Conservation (phyloP, 495 filamentous ascomycete genomes). For the Annulohypoxylon maeteangense region DNA sequence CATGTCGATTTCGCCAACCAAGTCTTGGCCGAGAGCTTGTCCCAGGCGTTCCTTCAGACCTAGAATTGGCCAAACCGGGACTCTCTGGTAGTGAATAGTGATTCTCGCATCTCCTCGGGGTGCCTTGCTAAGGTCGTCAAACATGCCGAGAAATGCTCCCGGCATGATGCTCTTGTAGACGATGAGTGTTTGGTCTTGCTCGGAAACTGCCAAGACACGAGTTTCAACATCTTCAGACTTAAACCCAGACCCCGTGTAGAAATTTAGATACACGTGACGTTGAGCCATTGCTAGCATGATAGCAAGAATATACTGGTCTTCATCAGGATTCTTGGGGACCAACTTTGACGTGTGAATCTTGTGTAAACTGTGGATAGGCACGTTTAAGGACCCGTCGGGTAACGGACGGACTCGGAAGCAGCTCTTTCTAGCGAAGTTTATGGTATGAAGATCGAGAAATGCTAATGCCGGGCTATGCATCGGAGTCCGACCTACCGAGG, state of each 20-base stretch:
- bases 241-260: slow-evolving; percentile 25
- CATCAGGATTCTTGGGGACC: slow-evolving; percentile 51
- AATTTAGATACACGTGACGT: slow-evolving; percentile 51
- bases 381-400: slow-evolving; percentile 46
- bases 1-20: slow-evolving; percentile 52
- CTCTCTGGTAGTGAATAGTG: slow-evolving; percentile 50
- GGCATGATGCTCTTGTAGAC: slow-evolving; percentile 57
- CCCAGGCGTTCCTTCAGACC: slow-evolving; percentile 61
- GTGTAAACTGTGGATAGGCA: slow-evolving; percentile 51
- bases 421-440: slow-evolving; percentile 48
- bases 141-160: slow-evolving; percentile 51
- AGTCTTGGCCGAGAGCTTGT: slow-evolving; percentile 54
- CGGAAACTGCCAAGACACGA: slow-evolving; percentile 54
- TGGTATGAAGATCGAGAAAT: slow-evolving; percentile 52
- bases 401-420: slow-evolving; percentile 47
- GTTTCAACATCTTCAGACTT: slow-evolving; percentile 52
- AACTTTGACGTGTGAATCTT: slow-evolving; percentile 51
- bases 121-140: slow-evolving; percentile 50
- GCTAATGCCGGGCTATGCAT: slow-evolving; percentile 51
- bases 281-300: slow-evolving; percentile 60
- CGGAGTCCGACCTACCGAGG: neutral
- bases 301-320: slow-evolving; percentile 57
- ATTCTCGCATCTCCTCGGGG: slow-evolving; percentile 38
- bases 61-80: slow-evolving; percentile 58
- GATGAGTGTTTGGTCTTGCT: slow-evolving; percentile 51